Base-by-base conservation (phyloP, 176 grass and related monocot genomes). In the Phoenix dactylifera region DNA sequence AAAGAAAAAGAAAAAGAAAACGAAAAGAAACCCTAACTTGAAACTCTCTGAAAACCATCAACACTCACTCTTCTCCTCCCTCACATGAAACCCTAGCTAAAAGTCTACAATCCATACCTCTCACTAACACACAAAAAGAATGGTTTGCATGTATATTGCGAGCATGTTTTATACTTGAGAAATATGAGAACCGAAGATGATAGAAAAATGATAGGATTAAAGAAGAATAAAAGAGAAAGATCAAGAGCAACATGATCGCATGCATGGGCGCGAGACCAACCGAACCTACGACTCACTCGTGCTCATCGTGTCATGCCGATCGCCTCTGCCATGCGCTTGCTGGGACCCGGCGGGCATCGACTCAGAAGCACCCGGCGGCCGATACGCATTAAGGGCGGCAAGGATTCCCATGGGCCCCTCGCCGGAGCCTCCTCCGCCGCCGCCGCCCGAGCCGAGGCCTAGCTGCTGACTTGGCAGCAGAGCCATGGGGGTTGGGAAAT, bases 391-490 rank as follows among this genome's bases (percentile, higher is more conserved):
- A 35, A 92, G 72, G 1, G 87, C 83, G 10, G 87, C 81, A 10
- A 98, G 84, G 49, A 92, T 98, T 25, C 93, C 93, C 93, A 98
- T 80, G 58, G 92, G 87, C 3, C 79, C 93, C 23, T 92, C 81
- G 44, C 73, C 76, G 9, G 10, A 14, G 0, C 78, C 26, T 44
- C 55, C 74, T 7, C 61, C 52, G 15, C 60, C 75, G 0, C 69
- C 59, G 18, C 71, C 55, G 2, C 71, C 26, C 2, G 83, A 57
- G 7, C 80, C 68, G 17, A 88, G 84, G 54, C 92, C 92, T 62
- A 96, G 79, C 69, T 98, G 93, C 70, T 92, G 92, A 2, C 86
- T 72, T 0, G 84, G 87, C 20, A 92, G 72, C 22, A 98, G 70
- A 0, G 93, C 81, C 93, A 97, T 82, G 49, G 87, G 93, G 16